Base-by-base conservation (phyloP, 805 yeast genomes). In the Zygosaccharomyces rouxii region DNA sequence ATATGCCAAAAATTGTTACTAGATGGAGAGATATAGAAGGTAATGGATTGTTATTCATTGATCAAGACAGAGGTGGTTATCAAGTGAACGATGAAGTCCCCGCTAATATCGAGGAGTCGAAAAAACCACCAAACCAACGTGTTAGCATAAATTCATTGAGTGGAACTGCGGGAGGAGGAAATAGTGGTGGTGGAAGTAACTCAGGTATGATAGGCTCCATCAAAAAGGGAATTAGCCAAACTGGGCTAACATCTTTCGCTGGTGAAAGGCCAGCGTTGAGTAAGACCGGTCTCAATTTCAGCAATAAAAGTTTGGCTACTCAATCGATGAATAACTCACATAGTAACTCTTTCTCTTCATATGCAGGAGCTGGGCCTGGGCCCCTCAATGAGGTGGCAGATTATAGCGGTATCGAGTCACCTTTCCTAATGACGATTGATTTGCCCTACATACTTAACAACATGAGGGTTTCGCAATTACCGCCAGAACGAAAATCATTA, bases 1-100 rank as follows among this genome's bases (percentile, higher is more conserved):
- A 67, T 48, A 43, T 66, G 21, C 52, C 60, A 3, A 59, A 64
- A 42, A 55, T 50, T 6, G 54, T 55, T 7, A 55, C 64, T 4
- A 47, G 53, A n/a, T 67, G 71, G 71, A 63, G 71, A 52, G 71
- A 67, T 47, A 62, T 67, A 10, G 69, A 65, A 42, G 71, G 71
- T 4, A 59, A 62, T 51, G 71, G 70, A 1, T 50, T 67, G 16
- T 46, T 64, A 10, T 59, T 62, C 47, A 35, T 63, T 10, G 58
- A 60, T 26, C 69, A 65, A 51, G 52, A 57, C 21, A 29, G 48
- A 3, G 68, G 68, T 10, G 47, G 57, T 4, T 65, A 65, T 33
- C 55, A 51, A 11, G 23, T 51, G 14, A 19, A 48, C 11, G 55
- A 47, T 18, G 48, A 38, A 7, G 33, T 21, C 7, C 42, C 49